Base-by-base conservation (phyloP, 2,329 filamentous ascomycete species). In the Sphaceloma murrayae region DNA sequence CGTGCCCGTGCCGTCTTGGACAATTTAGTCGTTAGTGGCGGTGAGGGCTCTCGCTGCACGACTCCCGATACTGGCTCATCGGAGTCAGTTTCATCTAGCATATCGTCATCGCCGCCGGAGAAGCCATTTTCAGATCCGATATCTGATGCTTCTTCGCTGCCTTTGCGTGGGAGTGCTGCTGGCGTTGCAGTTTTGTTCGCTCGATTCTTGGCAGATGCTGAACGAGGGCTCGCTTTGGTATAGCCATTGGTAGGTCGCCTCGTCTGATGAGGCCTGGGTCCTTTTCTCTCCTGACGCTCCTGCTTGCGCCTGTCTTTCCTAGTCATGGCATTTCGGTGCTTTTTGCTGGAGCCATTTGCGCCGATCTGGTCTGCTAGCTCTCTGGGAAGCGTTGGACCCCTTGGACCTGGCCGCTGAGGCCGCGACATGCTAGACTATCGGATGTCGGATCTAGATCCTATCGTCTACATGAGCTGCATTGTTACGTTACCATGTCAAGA, bases 271-370 rank as follows among this genome's bases (percentile, higher is more conserved):
- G 52, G 52, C 29, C 49, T 52, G 45, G 59, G 61, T 48, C 66
- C 66, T 19, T 60, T 55, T 59, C 75, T 82, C 59, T 78, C 68
- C 16, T 68, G 64, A 45, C 82, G 72, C 53, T 82, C 76, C 11
- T 73, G 73, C 57, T 80, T 85, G 46, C 83, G 73, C 47, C 75
- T 72, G 44, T 60, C 56, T 47, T 63, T 63, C 13, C 61, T 29
- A 7, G 52, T 53, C 7, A 53, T 46, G 7, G 43, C 47, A 18
- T 52, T 53, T 22, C 43, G 43, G 47, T 39, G 44, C 51, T 53
- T 16, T 16, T 31, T 31, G 11, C 21, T 13, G 13, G 31, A n/a
- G 5, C 22, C 21, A 22, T 17, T 53, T 56, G 59, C 58, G 48
- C 58, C 63, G 14, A 72, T 54, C 51, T 69, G 62, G 34, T 67